Evolutionary conservation across 83 land plant species (phyloP), one percentile per base, ranked within the genome.

Genomic region (Thuja plicata): DNA sequence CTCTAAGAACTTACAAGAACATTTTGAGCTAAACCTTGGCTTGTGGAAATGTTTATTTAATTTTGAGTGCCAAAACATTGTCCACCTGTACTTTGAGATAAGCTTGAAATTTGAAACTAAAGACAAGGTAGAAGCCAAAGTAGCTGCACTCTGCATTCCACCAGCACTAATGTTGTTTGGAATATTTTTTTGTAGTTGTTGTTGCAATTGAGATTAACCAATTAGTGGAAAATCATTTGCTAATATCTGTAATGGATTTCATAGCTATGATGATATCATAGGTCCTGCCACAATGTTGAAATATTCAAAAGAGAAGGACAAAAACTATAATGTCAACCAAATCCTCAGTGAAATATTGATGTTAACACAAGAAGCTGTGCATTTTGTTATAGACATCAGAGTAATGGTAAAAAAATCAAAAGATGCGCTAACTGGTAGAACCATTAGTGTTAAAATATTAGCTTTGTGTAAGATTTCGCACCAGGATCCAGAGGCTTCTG

Each of bases 401-500:
- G 30, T n/a, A n/a, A 83, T 83, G 45, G 16, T 9, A 43, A 24
- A 83, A 3, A n/a, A 30, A 10, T 27, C 13, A n/a, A 48, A 46
- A 48, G n/a, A 6, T 38, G 0, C 1, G 8, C 38, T 38, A 15
- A 78, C 43, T 30, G 37, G 38, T 37, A 78, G 19, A 78, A 78
- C 81, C 43, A 78, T 17, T 37, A 60, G n/a, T 21, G 7, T 21
- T 60, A 21, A 60, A 50, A 60, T 19, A 60, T 60, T 19, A 60
- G 30, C 78, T 34, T 32, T n/a, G 24, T 43, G 15, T 45, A 11
- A 27, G 50, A 38, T n/a, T 17, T 17, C 73, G 8, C 90, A 94
- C 95, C 96, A 92, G 91, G 88, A 90, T 96, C 96, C 54, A 70
- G 87, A 40, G 95, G 89, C 82, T 78, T 92, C 81, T 90, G 93